Evolutionary conservation across 2,329 filamentous ascomycete species (phyloP), one percentile per base, ranked within the genome.

Genomic region (Tolypocladium ovalisporum): DNA sequence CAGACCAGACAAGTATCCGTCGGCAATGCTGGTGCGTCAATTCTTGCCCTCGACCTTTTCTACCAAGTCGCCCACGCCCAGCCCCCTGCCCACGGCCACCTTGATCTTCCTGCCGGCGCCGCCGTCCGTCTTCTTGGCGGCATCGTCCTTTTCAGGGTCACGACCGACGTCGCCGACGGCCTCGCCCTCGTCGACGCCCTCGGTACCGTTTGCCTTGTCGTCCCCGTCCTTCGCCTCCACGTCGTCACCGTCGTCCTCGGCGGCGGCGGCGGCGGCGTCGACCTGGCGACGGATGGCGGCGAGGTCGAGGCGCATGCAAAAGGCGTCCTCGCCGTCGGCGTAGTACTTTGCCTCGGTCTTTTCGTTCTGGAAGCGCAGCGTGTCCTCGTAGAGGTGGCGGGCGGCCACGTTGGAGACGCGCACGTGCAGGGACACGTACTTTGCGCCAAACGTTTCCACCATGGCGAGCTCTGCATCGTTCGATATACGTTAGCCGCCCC

Each of bases 251-350:
- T 57, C 56, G 10, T 44, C n/a, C 40, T 44, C 62, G 2, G 57
- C 56, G 9, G 67, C 67, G 12, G 62, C 65, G n/a, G 64, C 65
- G 57, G 61, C 65, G 17, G 62, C 60, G 22, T 63, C 61, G 56
- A 76, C 67, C 67, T 76, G 74, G 58, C 76, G 75, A 60, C 76
- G 72, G 69, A 88, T 79, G 63, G 79, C 77, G 59, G 81, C 76
- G 49, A 99, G 80, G 67, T 97, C 88, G 71, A 96, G 88, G 61
- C 86, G 86, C 94, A 99, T 99, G 69, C 85, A 89, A 70, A 86
- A 96, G 40, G 94, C 94, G 76, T 99, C 90, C 76, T 99, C 94
- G 59, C 93, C 93, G 72, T 99, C 94, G 58, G 94, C 94, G 71
- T 99, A 99, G 81, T 96, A 96, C 75, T 92, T 94, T 54, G 82